These are phyloP conservation scores for Bothriochloa decipiens DNA, from an alignment of 176 grass and related monocot species.

Conservation along the genomic window DNA sequence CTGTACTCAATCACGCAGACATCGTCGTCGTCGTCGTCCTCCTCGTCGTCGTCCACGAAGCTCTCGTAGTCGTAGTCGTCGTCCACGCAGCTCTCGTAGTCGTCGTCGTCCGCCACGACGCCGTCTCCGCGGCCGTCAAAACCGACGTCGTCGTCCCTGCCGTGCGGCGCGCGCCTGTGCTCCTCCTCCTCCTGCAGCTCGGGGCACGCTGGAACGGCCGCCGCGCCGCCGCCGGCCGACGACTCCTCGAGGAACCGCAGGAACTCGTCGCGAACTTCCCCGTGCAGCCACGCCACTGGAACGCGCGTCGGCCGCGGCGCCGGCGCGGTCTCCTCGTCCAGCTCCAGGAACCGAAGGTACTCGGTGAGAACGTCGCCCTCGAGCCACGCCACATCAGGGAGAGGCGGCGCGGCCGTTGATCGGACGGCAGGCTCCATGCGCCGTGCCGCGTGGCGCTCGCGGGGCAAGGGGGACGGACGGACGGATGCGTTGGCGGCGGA, in stretches of 20 bases:
- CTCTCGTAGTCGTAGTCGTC: neutral
- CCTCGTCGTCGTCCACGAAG: neutral
- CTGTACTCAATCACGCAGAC: neutral
- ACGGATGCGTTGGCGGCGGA: no score
- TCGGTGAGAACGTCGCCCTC: neutral
- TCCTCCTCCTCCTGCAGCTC: neutral
- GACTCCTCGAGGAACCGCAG: constrained; percentile 1
- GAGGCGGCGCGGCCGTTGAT: no score
- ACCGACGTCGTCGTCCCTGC: neutral
- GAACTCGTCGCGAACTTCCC: neutral
- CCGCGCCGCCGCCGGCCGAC: neutral
- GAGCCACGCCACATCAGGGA: neutral
- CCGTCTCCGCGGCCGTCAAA: neutral
- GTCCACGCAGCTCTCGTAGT: neutral
- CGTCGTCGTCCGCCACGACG: neutral
- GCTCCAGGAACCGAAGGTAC: constrained; percentile 19
- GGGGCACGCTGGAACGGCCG: neutral
- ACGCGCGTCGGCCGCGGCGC: neutral
- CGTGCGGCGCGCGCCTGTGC: neutral
- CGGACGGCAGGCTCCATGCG: no score
- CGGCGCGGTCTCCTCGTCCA: neutral
- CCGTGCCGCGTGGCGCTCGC: no score
- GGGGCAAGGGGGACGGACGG: rapidly evolving
- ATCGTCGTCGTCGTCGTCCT: neutral
- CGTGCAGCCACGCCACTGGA: neutral